These are phyloP conservation scores for Thermothielavioides terrestris DNA, from an alignment of 495 filamentous ascomycete species.

Conservation along the genomic window DNA sequence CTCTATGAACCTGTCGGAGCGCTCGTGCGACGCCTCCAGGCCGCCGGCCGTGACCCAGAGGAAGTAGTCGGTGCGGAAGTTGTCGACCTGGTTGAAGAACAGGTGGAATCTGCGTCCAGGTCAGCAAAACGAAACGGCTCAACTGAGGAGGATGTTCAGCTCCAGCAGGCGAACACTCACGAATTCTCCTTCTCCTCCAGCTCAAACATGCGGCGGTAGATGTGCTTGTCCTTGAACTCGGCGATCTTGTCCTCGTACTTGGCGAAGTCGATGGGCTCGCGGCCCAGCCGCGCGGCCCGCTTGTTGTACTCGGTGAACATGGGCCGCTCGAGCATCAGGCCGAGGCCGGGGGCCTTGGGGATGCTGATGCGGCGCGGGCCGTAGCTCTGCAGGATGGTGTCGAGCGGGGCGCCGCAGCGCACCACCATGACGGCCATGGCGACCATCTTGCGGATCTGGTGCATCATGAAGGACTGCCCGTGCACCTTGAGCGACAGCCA, in stretches of 20 bases:
- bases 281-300: constrained; percentile 42
- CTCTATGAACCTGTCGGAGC: constrained; percentile 24
- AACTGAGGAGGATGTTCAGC: too few relatives aligned
- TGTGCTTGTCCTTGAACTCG: constrained; percentile 86
- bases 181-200: constrained; percentile 72
- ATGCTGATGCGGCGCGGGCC: constrained; percentile 62
- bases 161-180: constrained; percentile 40
- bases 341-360: constrained; percentile 85
- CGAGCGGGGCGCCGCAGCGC: constrained; percentile 62
- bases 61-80: constrained; percentile 63
- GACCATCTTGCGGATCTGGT: constrained; percentile 99
- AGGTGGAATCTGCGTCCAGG: constrained; percentile 52
- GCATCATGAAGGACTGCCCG: constrained; percentile 99
- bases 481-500: constrained; percentile 95
- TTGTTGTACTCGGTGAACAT: constrained; percentile 83
- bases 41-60: constrained; percentile 65
- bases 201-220: constrained; percentile 84
- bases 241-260: constrained; percentile 68
- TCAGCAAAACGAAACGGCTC: constrained; percentile 4
- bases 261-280: constrained; percentile 63
- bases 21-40: constrained; percentile 44
- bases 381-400: constrained; percentile 61
- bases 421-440: constrained; percentile 80
- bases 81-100: constrained; percentile 81
- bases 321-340: constrained; percentile 79